phyloP scores from a whole-genome alignment of 164 flowering plant species.

The Aristolochia californica region DNA sequence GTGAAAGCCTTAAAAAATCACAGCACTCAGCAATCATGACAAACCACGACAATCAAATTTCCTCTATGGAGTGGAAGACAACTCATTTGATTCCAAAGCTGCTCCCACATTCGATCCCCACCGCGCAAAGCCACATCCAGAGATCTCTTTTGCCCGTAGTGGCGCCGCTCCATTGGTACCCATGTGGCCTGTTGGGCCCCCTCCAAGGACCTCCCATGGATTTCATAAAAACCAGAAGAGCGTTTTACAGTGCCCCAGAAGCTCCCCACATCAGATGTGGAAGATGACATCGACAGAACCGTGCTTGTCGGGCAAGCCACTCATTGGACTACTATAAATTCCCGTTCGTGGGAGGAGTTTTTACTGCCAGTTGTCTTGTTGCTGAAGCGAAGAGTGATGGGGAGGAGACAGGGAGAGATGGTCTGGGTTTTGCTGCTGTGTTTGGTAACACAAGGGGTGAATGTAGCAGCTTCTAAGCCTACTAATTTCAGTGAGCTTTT shows the following conservation, averaged over 20 bases:
- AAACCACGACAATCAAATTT: too few species aligned
- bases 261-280: too few species aligned
- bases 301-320: neutral
- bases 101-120: neutral
- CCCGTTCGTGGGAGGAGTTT: neutral
- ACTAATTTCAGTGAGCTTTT: conserved; percentile 20
- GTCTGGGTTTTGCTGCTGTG: neutral
- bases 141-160: neutral
- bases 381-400: neutral
- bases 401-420: neutral
- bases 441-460: neutral
- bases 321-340: neutral
- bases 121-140: neutral
- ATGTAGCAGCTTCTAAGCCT: neutral
- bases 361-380: neutral
- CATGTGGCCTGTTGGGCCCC: neutral
- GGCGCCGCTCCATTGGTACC: neutral
- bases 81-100: conserved; percentile 5
- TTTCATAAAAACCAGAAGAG: neutral
- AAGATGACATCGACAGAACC: too few species aligned
- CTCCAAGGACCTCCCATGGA: neutral
- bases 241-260: neutral
- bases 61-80: neutral
- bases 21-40: too few species aligned
- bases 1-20: too few species aligned